Conservation (phyloP, 108 stramenopile species). For the Nitzschia sp. region DNA sequence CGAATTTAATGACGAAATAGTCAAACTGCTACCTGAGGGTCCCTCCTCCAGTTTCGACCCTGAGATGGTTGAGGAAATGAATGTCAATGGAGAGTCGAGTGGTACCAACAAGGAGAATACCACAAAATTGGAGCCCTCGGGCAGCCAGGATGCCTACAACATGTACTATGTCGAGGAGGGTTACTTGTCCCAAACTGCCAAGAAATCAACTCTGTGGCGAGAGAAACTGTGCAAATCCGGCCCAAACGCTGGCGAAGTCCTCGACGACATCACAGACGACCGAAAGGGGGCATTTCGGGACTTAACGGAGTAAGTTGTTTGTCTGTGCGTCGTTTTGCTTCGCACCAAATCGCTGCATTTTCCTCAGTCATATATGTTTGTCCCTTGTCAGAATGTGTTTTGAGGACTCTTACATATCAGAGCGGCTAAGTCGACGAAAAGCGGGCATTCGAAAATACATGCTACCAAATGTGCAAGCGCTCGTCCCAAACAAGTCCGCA, state of each 20-base stretch:
- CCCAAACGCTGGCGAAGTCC: constrained; percentile 16
- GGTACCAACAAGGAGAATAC: neutral
- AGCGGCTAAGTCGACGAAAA: constrained; percentile 33
- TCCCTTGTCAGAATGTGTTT: constrained; percentile 43
- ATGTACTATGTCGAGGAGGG: constrained; percentile 80
- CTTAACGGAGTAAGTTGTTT: neutral
- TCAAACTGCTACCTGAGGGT: constrained; percentile 55
- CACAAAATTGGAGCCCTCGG: neutral
- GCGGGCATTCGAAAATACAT: constrained; percentile 34
- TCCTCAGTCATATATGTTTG: too few species aligned
- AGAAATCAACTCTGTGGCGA: constrained; percentile 19
- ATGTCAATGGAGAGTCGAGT: neutral
- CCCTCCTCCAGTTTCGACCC: constrained; percentile 60
- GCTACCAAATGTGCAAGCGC: constrained; percentile 21
- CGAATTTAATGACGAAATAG: constrained; percentile 85
- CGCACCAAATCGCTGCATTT: too few species aligned
- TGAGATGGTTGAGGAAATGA: neutral
- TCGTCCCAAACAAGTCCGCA: constrained; percentile 9
- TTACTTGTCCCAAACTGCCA: constrained; percentile 49
- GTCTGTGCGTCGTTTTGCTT: neutral
- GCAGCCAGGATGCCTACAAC: constrained; percentile 83
- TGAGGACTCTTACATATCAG: constrained; percentile 21
- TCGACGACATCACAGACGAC: constrained; percentile 27
- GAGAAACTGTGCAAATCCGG: neutral
- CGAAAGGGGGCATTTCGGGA: neutral